Evolutionary conservation across 192 early-diverging fungal species (phyloP).

Genomic region (Pilobolus umbonatus): DNA sequence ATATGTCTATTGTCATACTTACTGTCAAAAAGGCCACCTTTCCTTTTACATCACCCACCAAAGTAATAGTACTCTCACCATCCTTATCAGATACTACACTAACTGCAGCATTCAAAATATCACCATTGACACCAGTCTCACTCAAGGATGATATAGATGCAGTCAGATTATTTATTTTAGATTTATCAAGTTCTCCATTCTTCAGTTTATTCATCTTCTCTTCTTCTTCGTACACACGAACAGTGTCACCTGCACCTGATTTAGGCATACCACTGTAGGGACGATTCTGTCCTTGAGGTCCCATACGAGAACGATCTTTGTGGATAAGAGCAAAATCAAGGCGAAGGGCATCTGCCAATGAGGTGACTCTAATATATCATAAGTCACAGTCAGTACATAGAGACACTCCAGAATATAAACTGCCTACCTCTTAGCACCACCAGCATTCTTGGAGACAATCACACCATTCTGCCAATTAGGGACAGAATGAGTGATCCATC

Average conservation of each 20-base stretch:
- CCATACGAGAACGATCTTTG: constrained; percentile 60
- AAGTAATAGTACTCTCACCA: constrained; percentile 39
- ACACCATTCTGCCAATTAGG: constrained; percentile 84
- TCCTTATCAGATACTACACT: constrained; percentile 30
- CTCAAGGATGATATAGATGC: constrained; percentile 27
- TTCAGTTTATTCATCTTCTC: background rate
- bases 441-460: constrained; percentile 95
- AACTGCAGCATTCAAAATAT: constrained; percentile 31
- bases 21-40: constrained; percentile 82
- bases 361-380: constrained; percentile 52
- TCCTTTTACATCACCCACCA: constrained; percentile 93
- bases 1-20: constrained; percentile 4
- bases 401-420: too few relatives aligned
- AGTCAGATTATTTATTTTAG: constrained; percentile 24
- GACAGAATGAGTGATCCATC: constrained; percentile 87
- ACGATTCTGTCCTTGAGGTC: constrained; percentile 27
- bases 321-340: constrained; percentile 97
- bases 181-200: background rate
- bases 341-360: constrained; percentile 88
- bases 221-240: constrained; percentile 12
- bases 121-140: constrained; percentile 21
- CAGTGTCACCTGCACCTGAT: constrained; percentile 1
- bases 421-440: constrained; percentile 88
- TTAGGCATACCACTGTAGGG: constrained; percentile 32
- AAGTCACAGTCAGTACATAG: background rate